Evolutionary conservation across 2,329 filamentous ascomycete genomes (phyloP), one percentile per base, ranked within the genome.

Genomic region (Fusarium anthophilum): DNA sequence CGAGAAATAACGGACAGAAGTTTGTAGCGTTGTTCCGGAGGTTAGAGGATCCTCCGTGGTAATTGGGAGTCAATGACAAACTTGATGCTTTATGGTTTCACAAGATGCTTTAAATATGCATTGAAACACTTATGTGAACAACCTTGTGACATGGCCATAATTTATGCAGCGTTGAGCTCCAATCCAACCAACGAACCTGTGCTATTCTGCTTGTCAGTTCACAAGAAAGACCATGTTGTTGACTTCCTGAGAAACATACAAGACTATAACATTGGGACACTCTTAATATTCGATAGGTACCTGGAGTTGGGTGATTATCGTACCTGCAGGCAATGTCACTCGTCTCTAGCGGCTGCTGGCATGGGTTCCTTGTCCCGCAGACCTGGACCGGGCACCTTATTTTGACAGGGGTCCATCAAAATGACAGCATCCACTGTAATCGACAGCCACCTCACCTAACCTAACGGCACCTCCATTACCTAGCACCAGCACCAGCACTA

Each of bases 1-100:
- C 91, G 77, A 90, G 96, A 80, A 98, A 98, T 83, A 91, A 93
- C 47, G 96, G 96, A 1, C 90, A 91, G 80, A 99, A 98, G 84
- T 97, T 93, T 83, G 92, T 98, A 54, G 96, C 95, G 45, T 90
- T 97, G 56, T 99, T 96, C 82, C 89, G 93, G 79, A 91, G 96
- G 72, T 84, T 92, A 71, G 91, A 93, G 79, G 92, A 98, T 84
- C 95, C 94, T 13, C 87, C 89, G 24, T 97, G 94, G 94, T 90
- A 86, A 72, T 50, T 38, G n/a, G 32, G 26, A 43, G n/a, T 26
- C 65, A 53, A 59, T 38, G 35, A 26, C 20, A 50, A 50, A 39
- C 41, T 26, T 38, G 61, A 70, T 24, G 35, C 41, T 30, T 28
- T 45, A 50, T 58, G 15, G 50, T 54, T 54, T 8, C 32, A 20